Conservation (phyloP, 1,284 basidiomycete genomes). For the Ceratobasidium sp. region DNA sequence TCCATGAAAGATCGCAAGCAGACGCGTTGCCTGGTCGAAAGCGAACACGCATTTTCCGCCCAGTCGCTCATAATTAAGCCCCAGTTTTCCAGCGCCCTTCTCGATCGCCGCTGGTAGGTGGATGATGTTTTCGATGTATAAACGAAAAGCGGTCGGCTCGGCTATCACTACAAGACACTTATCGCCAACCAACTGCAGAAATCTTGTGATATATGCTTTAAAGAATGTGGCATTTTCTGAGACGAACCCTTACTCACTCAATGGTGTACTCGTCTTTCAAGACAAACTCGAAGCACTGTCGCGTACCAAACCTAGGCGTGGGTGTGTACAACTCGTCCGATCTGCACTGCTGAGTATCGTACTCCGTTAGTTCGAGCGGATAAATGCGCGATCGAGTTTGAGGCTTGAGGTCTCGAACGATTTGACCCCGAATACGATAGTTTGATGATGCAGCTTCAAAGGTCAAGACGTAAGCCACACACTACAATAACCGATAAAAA, state of each 20-base stretch:
- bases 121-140: slow-evolving; percentile 31
- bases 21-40: slow-evolving; percentile 26
- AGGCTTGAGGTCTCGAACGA: not conserved
- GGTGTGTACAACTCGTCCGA: slow-evolving; percentile 24
- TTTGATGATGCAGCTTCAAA: not conserved
- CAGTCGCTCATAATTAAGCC: slow-evolving; percentile 11
- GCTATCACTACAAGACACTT: slow-evolving; percentile 19
- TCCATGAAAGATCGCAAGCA: not conserved
- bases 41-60: slow-evolving; percentile 14
- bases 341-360: slow-evolving; percentile 31
- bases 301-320: not conserved
- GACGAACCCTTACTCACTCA: not conserved
- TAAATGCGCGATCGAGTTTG: slow-evolving; percentile 16
- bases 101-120: not conserved
- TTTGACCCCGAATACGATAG: not conserved
- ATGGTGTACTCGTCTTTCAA: not conserved
- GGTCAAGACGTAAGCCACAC: not conserved
- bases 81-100: not conserved
- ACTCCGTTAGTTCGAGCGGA: slow-evolving; percentile 39
- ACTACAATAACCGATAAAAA: too few species aligned
- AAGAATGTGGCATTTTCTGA: not conserved
- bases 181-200: slow-evolving; percentile 1
- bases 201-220: not conserved
- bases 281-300: slow-evolving; percentile 10
- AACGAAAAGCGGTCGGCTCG: not conserved